These are phyloP conservation scores for Ophiocytium majus DNA, from an alignment of 352 stramenopile species.

Conservation along the genomic window DNA sequence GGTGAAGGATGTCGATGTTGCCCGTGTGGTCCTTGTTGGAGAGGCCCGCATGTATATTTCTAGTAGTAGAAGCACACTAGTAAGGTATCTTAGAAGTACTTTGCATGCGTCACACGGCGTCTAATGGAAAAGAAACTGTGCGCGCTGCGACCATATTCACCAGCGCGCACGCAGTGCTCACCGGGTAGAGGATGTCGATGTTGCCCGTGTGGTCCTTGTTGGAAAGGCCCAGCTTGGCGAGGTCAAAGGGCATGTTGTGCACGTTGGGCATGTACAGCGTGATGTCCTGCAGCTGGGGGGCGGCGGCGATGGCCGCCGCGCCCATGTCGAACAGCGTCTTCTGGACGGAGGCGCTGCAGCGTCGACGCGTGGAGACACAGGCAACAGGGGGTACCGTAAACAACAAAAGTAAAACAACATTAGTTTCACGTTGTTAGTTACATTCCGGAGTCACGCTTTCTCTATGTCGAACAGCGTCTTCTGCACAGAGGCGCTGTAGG, in stretches of 20 bases:
- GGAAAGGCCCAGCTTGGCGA: slow-evolving; percentile 73
- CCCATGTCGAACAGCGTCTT: slow-evolving; percentile 79
- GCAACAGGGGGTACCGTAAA: too few species aligned
- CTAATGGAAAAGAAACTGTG: too few species aligned
- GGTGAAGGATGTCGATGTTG: slow-evolving; percentile 72
- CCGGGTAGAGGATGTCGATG: slow-evolving; percentile 74
- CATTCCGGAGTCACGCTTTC: too few species aligned
- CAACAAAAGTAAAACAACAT: too few species aligned
- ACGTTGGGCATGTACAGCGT: slow-evolving; percentile 68
- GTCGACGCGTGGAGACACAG: too few species aligned
- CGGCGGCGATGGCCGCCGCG: slow-evolving; percentile 69
- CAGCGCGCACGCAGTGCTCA: slow-evolving; percentile 62
- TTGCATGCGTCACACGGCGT: background rate
- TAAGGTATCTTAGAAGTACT: background rate
- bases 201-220: slow-evolving; percentile 77
- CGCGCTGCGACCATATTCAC: background rate
- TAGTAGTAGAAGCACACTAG: background rate
- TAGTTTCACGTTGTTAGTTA: too few species aligned
- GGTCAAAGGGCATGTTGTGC: slow-evolving; percentile 78
- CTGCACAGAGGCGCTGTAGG: too few species aligned
- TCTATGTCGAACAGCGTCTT: too few species aligned
- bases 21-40: slow-evolving; percentile 77
- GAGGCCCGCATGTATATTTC: slow-evolving; percentile 72
- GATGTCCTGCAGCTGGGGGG: slow-evolving; percentile 62
- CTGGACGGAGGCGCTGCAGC: slow-evolving; percentile 71